Evolutionary conservation across 2,329 filamentous ascomycete species (phyloP).

Genomic region (Ophiosphaerella korrae): DNA sequence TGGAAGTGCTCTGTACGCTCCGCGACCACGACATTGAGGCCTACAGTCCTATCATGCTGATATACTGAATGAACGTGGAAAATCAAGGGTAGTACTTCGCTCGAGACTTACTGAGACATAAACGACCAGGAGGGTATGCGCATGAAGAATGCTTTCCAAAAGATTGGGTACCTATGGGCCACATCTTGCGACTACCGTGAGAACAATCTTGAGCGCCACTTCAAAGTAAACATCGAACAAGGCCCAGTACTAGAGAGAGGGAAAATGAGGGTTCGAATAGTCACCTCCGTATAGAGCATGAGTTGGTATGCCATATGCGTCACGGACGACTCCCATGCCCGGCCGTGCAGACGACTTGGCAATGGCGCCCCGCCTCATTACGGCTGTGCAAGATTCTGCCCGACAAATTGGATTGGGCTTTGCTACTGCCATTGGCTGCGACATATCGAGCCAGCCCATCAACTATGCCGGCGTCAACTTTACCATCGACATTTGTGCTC

Average conservation of each 20-base stretch:
- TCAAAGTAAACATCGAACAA: conserved; percentile 84
- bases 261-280: conserved; percentile 66
- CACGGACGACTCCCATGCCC: conserved; percentile 66
- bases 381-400: conserved; percentile 30
- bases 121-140: conserved; percentile 61
- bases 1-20: conserved; percentile 46
- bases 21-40: conserved; percentile 40
- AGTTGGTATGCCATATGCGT: conserved; percentile 62
- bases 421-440: conserved; percentile 34
- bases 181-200: conserved; percentile 60
- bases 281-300: conserved; percentile 74
- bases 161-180: conserved; percentile 40
- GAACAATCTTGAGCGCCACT: conserved; percentile 72
- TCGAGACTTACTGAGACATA: conserved; percentile 34
- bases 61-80: conserved; percentile 82
- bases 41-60: conserved; percentile 69
- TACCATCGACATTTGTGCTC: conserved; percentile 38
- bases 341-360: conserved; percentile 56
- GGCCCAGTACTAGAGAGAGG: conserved; percentile 71
- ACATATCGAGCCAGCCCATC: conserved; percentile 36
- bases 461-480: conserved; percentile 36
- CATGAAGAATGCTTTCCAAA: conserved; percentile 34
- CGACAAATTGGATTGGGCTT: conserved; percentile 25
- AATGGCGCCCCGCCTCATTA: conserved; percentile 32
- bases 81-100: conserved; percentile 54